phyloP scores from a whole-genome alignment of 768 basidiomycete genomes.

The Pholiota microspora region DNA sequence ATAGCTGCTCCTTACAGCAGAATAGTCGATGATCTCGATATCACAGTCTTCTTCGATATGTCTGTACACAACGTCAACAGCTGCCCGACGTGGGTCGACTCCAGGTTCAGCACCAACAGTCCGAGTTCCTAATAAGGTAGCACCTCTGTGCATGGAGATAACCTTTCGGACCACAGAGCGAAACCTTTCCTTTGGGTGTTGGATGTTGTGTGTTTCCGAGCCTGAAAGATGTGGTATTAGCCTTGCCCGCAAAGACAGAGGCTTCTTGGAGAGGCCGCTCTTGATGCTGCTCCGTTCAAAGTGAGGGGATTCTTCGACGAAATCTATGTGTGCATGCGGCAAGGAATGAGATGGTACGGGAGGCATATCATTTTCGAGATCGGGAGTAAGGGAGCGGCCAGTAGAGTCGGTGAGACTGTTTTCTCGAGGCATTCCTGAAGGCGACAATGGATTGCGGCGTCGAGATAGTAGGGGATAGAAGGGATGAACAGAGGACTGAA shows the following conservation, averaged over 20 bases:
- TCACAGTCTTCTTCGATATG: slow-evolving; percentile 59
- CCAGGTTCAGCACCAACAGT: slow-evolving; percentile 69
- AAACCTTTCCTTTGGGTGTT: slow-evolving; percentile 52
- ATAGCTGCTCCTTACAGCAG: slow-evolving; percentile 48
- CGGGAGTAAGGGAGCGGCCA: slow-evolving; percentile 66
- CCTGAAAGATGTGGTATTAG: slow-evolving; percentile 6
- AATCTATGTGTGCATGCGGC: background rate
- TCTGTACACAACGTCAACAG: slow-evolving; percentile 53
- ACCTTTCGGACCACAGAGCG: slow-evolving; percentile 56
- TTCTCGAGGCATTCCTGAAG: slow-evolving; percentile 51
- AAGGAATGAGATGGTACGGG: slow-evolving; percentile 8
- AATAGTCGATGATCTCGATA: slow-evolving; percentile 71
- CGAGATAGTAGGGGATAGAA: background rate
- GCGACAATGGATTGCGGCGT: background rate
- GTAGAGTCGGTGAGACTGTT: slow-evolving; percentile 64
- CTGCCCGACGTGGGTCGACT: slow-evolving; percentile 60
- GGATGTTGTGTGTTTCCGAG: slow-evolving; percentile 1
- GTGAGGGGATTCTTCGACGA: background rate
- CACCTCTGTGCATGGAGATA: slow-evolving; percentile 59
- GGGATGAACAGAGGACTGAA: background rate
- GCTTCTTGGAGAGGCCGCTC: slow-evolving; percentile 16
- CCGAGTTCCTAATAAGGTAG: slow-evolving; percentile 33
- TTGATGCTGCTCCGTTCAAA: slow-evolving; percentile 14
- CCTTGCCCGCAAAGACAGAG: slow-evolving; percentile 20
- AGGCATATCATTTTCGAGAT: slow-evolving; percentile 46